A percentile compares a stretch with the other conserved stretches of the same genome.
Conservation (phyloP, 352 stramenopile genomes). For the Phytophthora idaei region DNA sequence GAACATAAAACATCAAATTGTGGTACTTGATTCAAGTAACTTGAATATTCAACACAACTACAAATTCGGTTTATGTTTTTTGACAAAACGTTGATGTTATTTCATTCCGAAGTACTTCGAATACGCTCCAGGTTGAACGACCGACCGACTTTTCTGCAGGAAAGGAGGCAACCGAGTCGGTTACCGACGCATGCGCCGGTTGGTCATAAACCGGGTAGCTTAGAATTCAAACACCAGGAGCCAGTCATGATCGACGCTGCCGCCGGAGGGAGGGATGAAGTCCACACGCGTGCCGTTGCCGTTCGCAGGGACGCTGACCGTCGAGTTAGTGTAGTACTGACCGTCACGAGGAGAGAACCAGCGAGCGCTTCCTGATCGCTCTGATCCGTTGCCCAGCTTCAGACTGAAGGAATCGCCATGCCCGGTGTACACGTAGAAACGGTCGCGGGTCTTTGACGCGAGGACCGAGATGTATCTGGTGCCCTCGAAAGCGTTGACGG, state of each 20-base stretch:
- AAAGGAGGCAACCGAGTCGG: too few species aligned
- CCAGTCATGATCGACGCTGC: constrained; percentile 30
- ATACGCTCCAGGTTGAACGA: too few species aligned
- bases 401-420: constrained; percentile 31
- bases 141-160: too few species aligned
- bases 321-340: constrained; percentile 12
- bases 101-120: too few species aligned
- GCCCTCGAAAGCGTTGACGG: constrained; percentile 21
- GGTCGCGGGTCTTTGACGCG: constrained; percentile 13
- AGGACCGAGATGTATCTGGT: constrained; percentile 34
- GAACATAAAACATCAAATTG: too few species aligned
- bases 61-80: too few species aligned
- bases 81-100: too few species aligned
- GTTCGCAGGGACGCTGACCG: constrained; percentile 13
- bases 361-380: constrained; percentile 11
- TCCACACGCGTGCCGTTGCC: constrained; percentile 20
- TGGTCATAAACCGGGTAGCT: not conserved
- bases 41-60: too few species aligned
- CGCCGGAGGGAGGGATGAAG: constrained; percentile 25
- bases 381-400: constrained; percentile 11
- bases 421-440: constrained; percentile 25
- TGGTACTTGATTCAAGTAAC: too few species aligned
- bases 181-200: too few species aligned
- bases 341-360: constrained; percentile 36
- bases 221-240: constrained; percentile 30